These are phyloP conservation scores for Lignosus rhinocerotis DNA, from an alignment of 1,284 basidiomycete genomes.

Conservation along the genomic window DNA sequence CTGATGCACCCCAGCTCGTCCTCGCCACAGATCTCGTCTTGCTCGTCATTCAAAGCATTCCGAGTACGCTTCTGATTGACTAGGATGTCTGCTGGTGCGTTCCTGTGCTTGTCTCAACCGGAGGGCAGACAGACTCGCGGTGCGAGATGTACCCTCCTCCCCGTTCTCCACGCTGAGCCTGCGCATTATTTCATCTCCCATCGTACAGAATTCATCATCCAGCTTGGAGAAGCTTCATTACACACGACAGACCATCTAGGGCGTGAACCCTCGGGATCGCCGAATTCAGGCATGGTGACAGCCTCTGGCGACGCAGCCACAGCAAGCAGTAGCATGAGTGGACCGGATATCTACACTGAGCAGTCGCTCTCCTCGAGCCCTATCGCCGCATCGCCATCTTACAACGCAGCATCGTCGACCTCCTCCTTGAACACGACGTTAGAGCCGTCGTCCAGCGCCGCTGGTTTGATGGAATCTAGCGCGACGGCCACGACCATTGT, in stretches of 20 bases:
- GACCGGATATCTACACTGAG: constrained; percentile 23
- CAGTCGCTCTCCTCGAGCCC: constrained; percentile 24
- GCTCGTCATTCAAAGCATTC: constrained; percentile 15
- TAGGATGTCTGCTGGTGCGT: constrained; percentile 24
- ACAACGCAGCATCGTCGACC: constrained; percentile 23
- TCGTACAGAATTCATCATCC: constrained; percentile 12
- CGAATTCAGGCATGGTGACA: constrained; percentile 22
- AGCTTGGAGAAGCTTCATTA: neutral
- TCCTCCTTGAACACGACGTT: constrained; percentile 23
- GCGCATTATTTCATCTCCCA: constrained; percentile 18
- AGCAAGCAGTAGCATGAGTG: constrained; percentile 24
- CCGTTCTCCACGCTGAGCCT: constrained; percentile 25
- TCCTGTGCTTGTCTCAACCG: neutral
- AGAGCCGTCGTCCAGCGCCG: constrained; percentile 20
- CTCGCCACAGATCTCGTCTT: constrained; percentile 22
- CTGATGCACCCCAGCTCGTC: constrained; percentile 33
- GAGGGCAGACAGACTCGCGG: constrained; percentile 9
- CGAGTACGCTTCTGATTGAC: constrained; percentile 9
- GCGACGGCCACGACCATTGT: constrained; percentile 13
- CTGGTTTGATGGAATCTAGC: constrained; percentile 11
- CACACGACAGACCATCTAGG: constrained; percentile 6
- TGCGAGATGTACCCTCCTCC: constrained; percentile 18
- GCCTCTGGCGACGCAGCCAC: constrained; percentile 24
- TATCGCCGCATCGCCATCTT: constrained; percentile 26
- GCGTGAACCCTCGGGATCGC: constrained; percentile 6